Percentiles rank a stretch among this genome's conserved stretches.
phyloP scores from a whole-genome alignment of 345 rosid genomes.

The sweet orange (Citrus sinensis) region DNA sequence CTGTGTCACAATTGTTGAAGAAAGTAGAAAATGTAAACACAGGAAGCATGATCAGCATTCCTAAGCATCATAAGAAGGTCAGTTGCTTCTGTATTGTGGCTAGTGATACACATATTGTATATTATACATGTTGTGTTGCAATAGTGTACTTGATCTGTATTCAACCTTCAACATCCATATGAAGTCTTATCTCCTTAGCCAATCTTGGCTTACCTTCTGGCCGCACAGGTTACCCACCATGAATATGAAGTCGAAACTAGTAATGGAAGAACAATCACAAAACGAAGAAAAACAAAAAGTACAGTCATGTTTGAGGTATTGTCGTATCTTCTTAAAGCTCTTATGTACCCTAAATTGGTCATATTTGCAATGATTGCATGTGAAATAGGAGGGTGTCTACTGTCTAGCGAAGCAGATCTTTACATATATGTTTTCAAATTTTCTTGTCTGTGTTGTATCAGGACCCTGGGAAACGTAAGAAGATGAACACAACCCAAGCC shows the following conservation, averaged over 20 bases:
- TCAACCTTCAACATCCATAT: background rate
- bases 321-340: background rate
- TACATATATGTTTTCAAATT: conserved; percentile 7
- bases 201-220: conserved; percentile 5
- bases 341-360: background rate
- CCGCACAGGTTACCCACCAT: conserved; percentile 60
- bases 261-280: conserved; percentile 61
- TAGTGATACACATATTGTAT: background rate
- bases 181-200: background rate
- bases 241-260: conserved; percentile 72
- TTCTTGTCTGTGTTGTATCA: conserved; percentile 27
- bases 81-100: background rate
- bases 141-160: conserved; percentile 1
- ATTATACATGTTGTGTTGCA: background rate
- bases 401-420: background rate
- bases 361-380: background rate
- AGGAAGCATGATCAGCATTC: conserved; percentile 45
- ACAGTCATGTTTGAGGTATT: conserved; percentile 78
- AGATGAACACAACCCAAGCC: conserved; percentile 49
- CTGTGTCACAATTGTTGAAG: conserved; percentile 55
- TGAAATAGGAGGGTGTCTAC: background rate
- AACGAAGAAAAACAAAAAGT: conserved; percentile 63
- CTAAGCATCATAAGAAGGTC: conserved; percentile 77
- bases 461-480: conserved; percentile 59
- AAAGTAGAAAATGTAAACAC: conserved; percentile 45